Evolutionary conservation across 495 filamentous ascomycete species (phyloP), one percentile per base, ranked within the genome.

Genomic region (Penicillium waksmanii): DNA sequence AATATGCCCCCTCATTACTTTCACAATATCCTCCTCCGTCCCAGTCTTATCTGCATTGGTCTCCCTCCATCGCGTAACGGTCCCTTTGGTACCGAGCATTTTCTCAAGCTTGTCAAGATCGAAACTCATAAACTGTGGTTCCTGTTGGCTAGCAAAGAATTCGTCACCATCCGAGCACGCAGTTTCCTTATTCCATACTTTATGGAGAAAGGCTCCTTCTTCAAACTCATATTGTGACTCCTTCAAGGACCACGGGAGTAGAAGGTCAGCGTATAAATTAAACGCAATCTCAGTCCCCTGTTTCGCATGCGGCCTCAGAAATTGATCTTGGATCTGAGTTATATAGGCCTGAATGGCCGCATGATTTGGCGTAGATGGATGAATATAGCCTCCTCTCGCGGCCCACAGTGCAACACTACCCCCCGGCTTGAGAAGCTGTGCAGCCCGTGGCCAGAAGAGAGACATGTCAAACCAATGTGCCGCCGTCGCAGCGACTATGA

Each of bases 381-480:
- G 70, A 57, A 56, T 9, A 8, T 23, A 13, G 36, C 42, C 15
- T 31, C 63, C 54, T 56, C 55, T 61, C 44, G 50, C 63, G 12
- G 66, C 64, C 84, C 83, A 88, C 0, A 87, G 38, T 0, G 81
- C 83, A 11, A 87, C 79, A 0, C 74, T 87, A 10, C 84, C 84
- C 5, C 81, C 80, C 2, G 80, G 78, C 57, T 75, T 80, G 11
- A 88, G 60, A 12, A 80, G 69, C 23, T 71, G 65, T 0, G 79
- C 82, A 0, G 82, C 83, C 3, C 64, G 56, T 0, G 52, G 31
- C 78, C 81, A 88, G 69, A 88, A 86, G 6, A 57, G 47, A 4
- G 73, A 50, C 73, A 85, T 80, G 56, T 85, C 76, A 75, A 87
- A 85, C 84, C 84, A 88, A 62, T 87, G 84, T 8, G 80, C 81